Base-by-base conservation (phyloP, 805 yeast species). In the Blastobotrys parvus region DNA sequence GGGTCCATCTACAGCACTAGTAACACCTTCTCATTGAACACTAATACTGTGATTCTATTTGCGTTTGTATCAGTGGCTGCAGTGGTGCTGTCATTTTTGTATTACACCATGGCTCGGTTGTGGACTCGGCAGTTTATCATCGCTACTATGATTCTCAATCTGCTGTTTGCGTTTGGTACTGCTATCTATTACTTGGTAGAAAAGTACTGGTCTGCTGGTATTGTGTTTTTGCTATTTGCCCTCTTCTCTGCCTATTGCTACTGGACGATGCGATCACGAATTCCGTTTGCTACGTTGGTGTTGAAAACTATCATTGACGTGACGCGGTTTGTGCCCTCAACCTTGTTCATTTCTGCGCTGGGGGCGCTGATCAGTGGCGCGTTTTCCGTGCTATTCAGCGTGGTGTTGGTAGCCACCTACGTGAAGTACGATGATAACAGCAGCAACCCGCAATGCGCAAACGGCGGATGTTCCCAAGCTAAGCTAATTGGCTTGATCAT, bases 201-300 rank as follows among this genome's bases (percentile, higher is more conserved):
- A 51, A 67, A 70, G 25, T 82, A 84, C 61, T 86, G 80, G 68
- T 79, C 90, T 3, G 90, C 94, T 0, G 95, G 87, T 2, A 68
- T 84, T 47, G 87, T 81, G 30, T 82, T 80, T 50, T 63, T 82
- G 49, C 70, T 80, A 1, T 82, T 84, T 60, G 72, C 88, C 0
- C 56, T 72, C 2, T 61, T 82, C 42, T 71, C 80, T 19, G 85
- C 84, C 5, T 77, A 74, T 69, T 74, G 80, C 57, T 86, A 80
- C 63, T 84, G 86, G 85, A 61, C 74, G 4, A 75, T 82, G 67
- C 70, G 92, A 49, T 58, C 63, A 5, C 68, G 92, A 52, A 83
- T 84, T 44, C 89, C 90, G 3, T 74, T 81, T 53, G 78, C 87
- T 43, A 82, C 86, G 3, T 71, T 81, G 13, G 79, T 82, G 32